Evolutionary conservation across 108 stramenopile genomes (phyloP), one percentile per base, ranked within the genome.

Genomic region (Stephanodiscus minutulus): DNA sequence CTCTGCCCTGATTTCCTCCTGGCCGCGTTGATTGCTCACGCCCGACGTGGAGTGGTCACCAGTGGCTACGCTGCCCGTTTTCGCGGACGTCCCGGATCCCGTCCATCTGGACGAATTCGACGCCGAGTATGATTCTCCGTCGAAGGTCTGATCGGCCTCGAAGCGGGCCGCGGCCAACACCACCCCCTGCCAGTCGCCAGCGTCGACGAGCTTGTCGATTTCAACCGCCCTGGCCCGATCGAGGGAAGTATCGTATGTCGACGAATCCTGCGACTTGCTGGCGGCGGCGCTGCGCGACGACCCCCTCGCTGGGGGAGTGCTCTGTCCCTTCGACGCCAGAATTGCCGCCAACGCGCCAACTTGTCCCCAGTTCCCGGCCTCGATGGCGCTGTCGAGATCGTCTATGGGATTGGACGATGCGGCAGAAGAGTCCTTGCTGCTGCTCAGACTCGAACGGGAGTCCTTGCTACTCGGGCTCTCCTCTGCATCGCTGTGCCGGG

Each of bases 151-250:
- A n/a, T 82, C 79, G 12, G 92, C 87, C 59, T 94, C 91, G 54
- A 88, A 94, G 59, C 86, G 79, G 24, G 91, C 91, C 6, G 93
- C 93, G 13, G 91, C 91, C 33, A 89, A 63, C 7, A 94, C 93
- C 21, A 94, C 93, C 21, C 89, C 93, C 70, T 90, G 89, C 93
- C 93, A 94, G 73, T 94, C 91, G 7, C 93, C 93, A 21, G 87
- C 86, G 49, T 90, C 91, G 6, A 94, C 91, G 33, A 94, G 76
- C 37, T 77, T 85, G 71, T 94, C 93, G 25, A 94, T 73, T 72
- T 94, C 93, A 10, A 86, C 81, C 18, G 88, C 93, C 35, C 89
- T 80, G 15, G 73, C 82, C 33, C 83, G 80, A 63, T 82, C 82
- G 7, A 60, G 70, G 13, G 75, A 82, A 48, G 71, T 37, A 8